Evolutionary conservation across 352 stramenopile species (phyloP).

Genomic region (Phytopythium cucurbitacearum): DNA sequence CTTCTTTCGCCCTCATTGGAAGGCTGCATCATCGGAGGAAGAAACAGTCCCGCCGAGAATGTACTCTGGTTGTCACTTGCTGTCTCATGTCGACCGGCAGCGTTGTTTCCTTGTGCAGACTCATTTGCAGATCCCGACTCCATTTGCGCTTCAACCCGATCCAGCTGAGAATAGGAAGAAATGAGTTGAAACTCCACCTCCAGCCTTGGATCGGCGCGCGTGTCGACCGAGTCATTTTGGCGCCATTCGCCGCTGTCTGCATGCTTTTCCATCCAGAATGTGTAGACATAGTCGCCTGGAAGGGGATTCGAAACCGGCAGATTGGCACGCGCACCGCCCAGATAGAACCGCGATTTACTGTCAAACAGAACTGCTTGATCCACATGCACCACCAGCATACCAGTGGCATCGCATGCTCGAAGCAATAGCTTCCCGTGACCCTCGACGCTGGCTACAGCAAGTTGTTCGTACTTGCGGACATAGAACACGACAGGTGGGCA

Average conservation of each 20-base stretch:
- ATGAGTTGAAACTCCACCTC: slow-evolving; percentile 42
- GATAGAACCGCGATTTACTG: slow-evolving; percentile 61
- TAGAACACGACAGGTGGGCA: slow-evolving; percentile 38
- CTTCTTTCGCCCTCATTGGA: no score
- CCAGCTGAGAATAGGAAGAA: slow-evolving; percentile 7
- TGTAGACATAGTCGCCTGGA: slow-evolving; percentile 58
- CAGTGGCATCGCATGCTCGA: slow-evolving; percentile 49
- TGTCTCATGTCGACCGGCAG: no score
- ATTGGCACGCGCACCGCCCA: slow-evolving; percentile 30
- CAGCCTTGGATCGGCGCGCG: slow-evolving; percentile 2
- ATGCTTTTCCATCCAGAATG: slow-evolving; percentile 59
- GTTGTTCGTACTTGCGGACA: slow-evolving; percentile 45
- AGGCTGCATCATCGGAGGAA: no score
- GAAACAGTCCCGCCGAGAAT: no score
- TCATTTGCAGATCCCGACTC: no score
- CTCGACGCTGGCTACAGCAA: slow-evolving; percentile 48
- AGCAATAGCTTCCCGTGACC: slow-evolving; percentile 54
- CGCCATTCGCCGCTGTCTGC: slow-evolving; percentile 6
- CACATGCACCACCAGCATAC: slow-evolving; percentile 42
- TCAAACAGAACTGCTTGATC: slow-evolving; percentile 64
- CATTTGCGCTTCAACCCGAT: no score
- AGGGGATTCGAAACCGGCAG: slow-evolving; percentile 37
- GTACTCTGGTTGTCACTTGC: no score
- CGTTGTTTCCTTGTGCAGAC: no score
- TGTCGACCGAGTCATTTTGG: neutral